A percentile compares a stretch with the other conserved stretches of the same genome.
These are phyloP conservation scores for Esteya vermicola DNA, from an alignment of 2,329 filamentous ascomycete species.

Conservation along the genomic window DNA sequence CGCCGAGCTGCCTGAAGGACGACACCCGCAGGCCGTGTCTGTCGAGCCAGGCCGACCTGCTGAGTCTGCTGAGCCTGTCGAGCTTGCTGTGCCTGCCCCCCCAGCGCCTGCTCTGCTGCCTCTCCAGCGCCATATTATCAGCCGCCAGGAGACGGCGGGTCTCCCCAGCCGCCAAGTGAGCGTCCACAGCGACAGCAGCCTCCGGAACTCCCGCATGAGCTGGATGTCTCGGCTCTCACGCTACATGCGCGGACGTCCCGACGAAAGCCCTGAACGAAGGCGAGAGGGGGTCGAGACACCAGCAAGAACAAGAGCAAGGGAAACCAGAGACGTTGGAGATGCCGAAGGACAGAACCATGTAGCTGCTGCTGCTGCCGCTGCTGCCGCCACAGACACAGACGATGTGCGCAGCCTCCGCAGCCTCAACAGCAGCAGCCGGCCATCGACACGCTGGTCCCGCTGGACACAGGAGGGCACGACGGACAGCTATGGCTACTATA, in stretches of 20 bases:
- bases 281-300: no score
- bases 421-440: not conserved
- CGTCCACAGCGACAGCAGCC: conserved; percentile 1
- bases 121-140: not conserved
- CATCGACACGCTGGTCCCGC: conserved; percentile 9
- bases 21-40: no score
- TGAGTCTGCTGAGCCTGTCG: no score
- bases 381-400: not conserved
- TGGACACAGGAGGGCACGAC: conserved; percentile 2
- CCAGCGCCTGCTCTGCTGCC: no score
- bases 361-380: not conserved
- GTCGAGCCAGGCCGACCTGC: no score
- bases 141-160: not conserved
- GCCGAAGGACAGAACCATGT: no score
- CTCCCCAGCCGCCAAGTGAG: not conserved
- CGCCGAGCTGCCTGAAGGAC: no score
- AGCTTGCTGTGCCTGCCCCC: no score
- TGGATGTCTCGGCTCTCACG: conserved; percentile 11
- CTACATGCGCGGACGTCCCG: conserved; percentile 4
- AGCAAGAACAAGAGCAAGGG: no score
- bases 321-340: no score
- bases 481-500: not conserved
- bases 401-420: not conserved
- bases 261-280: no score
- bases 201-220: no score